Conservation (phyloP, 257 asterid genomes). For the Paulownia fortunei region DNA sequence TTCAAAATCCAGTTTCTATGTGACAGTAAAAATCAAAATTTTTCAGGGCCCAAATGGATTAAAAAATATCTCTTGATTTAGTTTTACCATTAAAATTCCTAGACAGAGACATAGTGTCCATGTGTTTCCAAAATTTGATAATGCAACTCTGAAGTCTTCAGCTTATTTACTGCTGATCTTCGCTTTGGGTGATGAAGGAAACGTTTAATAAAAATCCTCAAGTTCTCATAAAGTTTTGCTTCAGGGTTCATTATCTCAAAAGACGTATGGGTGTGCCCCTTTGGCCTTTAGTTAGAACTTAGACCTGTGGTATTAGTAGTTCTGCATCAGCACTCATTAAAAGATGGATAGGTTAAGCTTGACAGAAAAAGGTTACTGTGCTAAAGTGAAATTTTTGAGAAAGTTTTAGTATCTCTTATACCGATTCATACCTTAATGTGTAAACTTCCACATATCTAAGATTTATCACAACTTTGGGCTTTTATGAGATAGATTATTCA, state of each 20-base stretch:
- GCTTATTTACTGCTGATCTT: neutral
- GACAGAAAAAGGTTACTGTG: neutral
- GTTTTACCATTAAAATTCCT: neutral
- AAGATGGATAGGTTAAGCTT: conserved; percentile 4
- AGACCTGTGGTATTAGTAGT: neutral
- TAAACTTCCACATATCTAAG: neutral
- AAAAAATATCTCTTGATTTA: neutral
- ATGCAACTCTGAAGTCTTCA: neutral
- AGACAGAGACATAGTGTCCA: neutral
- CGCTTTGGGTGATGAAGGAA: neutral
- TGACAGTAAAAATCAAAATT: neutral
- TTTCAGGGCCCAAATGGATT: neutral
- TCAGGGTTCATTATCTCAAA: neutral
- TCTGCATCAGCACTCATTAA: neutral
- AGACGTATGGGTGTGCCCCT: neutral
- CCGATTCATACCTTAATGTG: neutral
- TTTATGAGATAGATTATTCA: neutral
- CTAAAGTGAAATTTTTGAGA: neutral
- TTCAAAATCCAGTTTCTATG: conserved; percentile 2
- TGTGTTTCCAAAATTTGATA: neutral
- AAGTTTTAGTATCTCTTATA: neutral
- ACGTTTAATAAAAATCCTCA: neutral
- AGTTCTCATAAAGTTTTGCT: neutral
- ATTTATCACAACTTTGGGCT: neutral
- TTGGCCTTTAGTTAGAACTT: neutral